These are phyloP conservation scores for Ilex aquifolium DNA, from an alignment of 257 asterid genomes.

Conservation along the genomic window DNA sequence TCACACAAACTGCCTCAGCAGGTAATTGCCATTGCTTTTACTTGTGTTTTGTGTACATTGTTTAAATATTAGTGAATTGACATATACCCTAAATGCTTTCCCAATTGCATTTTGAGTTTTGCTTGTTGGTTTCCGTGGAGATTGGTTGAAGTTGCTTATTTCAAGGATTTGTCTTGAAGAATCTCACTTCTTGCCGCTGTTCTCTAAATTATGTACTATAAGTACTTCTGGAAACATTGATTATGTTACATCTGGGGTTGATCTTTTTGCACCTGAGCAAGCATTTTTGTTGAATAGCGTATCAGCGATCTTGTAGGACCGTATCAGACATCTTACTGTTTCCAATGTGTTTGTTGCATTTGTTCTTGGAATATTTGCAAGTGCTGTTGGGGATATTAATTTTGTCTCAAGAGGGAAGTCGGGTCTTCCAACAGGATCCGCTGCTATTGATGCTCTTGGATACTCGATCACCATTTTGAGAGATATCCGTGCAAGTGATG, in stretches of 20 bases:
- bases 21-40: conserved; percentile 27
- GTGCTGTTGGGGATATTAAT: conserved; percentile 33
- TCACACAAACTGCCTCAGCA: conserved; percentile 43
- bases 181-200: conserved; percentile 29
- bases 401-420: conserved; percentile 35
- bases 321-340: conserved; percentile 31
- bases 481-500: conserved; percentile 53
- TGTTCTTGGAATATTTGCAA: conserved; percentile 41
- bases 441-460: conserved; percentile 59
- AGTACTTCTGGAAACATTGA: conserved; percentile 13
- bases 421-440: conserved; percentile 56
- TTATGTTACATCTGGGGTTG: conserved; percentile 8
- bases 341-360: conserved; percentile 32
- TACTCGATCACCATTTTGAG: conserved; percentile 62
- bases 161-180: conserved; percentile 53
- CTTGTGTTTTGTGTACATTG: not conserved
- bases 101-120: conserved; percentile 10
- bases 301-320: conserved; percentile 49
- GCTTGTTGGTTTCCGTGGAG: conserved; percentile 63
- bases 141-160: conserved; percentile 62
- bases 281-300: conserved; percentile 48
- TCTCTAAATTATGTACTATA: conserved; percentile 36
- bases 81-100: not conserved
- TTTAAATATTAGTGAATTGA: not conserved
- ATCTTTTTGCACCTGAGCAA: conserved; percentile 41